Base-by-base conservation (phyloP, 495 filamentous ascomycete species). In the Saxispiralis lemnorum region DNA sequence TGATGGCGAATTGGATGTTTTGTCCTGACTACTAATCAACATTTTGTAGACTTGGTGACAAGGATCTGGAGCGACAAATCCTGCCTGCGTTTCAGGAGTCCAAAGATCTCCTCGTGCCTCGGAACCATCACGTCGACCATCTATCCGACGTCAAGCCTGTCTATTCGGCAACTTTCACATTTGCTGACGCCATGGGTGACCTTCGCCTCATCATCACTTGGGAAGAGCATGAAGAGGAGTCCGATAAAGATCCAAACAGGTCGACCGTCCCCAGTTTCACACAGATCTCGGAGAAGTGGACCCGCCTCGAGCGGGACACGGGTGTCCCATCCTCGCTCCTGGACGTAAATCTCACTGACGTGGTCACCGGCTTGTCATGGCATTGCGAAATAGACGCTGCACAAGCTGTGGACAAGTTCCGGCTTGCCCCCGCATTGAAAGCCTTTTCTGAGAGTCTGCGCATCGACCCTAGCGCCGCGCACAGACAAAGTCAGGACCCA, bases 311-410 rank as follows among this genome's bases (percentile, higher is more conserved):
- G 13, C 39, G 41, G 4, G 51, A 49, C 39, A 37, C 16, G 9
- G 42, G 13, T 30, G 34, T 19, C 2, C 39, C 40, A 0, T 34
- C 45, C 1, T 18, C 34, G n/a, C 28, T 56, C 14, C 40, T 56
- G 7, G 47, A 56, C 21, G 16, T 45, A 6, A 34, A 35, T 31
- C 31, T 53, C 9, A 42, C 39, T 7, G 48, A 56, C 39, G 44
- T 53, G 12, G 41, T n/a, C 21, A 43, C 36, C n/a, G 33, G 47
- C 18, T 40, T 39, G 2, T 47, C 53, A 0, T 54, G 51, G 51
- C 48, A 54, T n/a, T 46, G 46, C 28, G 54, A 49, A 19, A 34
- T 54, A 6, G 18, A 21, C 3, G 48, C 48, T 28, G 15, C 48
- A 7, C 48, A 51, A 35, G 28, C 19, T 21, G 28, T 56, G 12